phyloP scores from a whole-genome alignment of 2,329 filamentous ascomycete genomes.

The Endocalyx cinctus region DNA sequence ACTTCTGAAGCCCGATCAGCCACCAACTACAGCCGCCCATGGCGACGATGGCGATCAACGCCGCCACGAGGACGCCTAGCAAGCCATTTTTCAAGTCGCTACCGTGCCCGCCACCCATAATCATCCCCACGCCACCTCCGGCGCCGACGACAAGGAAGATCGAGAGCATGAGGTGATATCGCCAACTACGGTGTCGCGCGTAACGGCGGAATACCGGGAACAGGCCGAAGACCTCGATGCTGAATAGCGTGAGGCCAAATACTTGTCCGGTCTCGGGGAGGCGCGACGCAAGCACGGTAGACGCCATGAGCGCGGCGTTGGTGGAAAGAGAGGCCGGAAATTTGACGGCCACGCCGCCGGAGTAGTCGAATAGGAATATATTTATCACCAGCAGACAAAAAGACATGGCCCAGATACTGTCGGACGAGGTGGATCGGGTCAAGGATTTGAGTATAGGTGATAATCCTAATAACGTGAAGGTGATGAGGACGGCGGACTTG shows the following conservation, averaged over 20 bases:
- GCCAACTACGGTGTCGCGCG: conserved; percentile 75
- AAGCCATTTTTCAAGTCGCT: conserved; percentile 54
- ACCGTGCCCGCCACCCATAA: conserved; percentile 42
- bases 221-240: conserved; percentile 92
- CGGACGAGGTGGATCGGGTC: conserved; percentile 85
- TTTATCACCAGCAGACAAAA: conserved; percentile 92
- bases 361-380: conserved; percentile 97
- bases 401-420: conserved; percentile 97
- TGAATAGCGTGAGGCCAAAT: conserved; percentile 91
- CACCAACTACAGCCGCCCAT: conserved; percentile 98
- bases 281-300: conserved; percentile 85
- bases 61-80: conserved; percentile 71
- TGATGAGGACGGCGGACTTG: conserved; percentile 90
- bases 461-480: conserved; percentile 83
- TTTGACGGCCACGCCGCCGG: conserved; percentile 59
- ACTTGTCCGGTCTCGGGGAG: conserved; percentile 89
- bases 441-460: conserved; percentile 95
- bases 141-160: conserved; percentile 72
- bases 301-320: conserved; percentile 94
- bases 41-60: conserved; percentile 67
- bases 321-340: conserved; percentile 78
- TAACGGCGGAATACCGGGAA: conserved; percentile 97
- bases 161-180: conserved; percentile 74
- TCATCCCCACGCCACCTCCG: conserved; percentile 68
- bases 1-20: conserved; percentile 94